Conservation (phyloP, 176 grass and related monocot species). For the Carex littledalei region DNA sequence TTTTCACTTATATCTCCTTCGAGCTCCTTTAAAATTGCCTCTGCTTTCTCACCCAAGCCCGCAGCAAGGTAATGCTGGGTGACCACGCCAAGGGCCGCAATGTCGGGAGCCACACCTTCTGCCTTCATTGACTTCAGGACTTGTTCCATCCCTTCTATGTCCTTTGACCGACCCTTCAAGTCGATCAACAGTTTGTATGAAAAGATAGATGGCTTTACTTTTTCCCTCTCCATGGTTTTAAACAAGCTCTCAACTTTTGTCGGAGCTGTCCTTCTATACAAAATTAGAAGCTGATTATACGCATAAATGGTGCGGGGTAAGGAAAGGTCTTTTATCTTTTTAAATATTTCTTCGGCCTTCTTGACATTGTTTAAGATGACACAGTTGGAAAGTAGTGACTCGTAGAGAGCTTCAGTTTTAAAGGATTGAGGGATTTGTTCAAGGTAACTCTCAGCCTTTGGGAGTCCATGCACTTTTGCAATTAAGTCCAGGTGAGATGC, state of each 20-base stretch:
- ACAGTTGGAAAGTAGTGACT: conserved; percentile 55
- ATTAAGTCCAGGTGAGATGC: conserved; percentile 66
- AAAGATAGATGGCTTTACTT: conserved; percentile 43
- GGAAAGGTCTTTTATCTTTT: conserved; percentile 56
- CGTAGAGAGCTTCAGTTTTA: conserved; percentile 53
- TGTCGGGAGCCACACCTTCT: conserved; percentile 40
- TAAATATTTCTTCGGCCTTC: conserved; percentile 69
- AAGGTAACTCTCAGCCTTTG: conserved; percentile 55
- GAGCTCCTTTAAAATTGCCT: conserved; percentile 41
- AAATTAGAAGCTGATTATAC: conserved; percentile 68
- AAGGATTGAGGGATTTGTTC: conserved; percentile 40
- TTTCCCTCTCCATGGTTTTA: conserved; percentile 60
- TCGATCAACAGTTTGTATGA: conserved; percentile 75
- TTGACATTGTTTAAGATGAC: conserved; percentile 32
- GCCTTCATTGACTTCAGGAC: conserved; percentile 51
- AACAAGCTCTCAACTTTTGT: conserved; percentile 51
- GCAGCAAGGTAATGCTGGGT: conserved; percentile 46
- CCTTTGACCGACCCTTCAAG: conserved; percentile 55
- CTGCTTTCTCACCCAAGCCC: conserved; percentile 53
- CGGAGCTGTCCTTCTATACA: conserved; percentile 53
- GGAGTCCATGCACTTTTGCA: conserved; percentile 50
- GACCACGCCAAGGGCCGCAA: conserved; percentile 28
- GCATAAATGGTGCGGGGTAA: conserved; percentile 45
- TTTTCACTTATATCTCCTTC: conserved; percentile 40
- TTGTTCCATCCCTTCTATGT: conserved; percentile 52